Base-by-base conservation (phyloP, 1,284 basidiomycete species). In the Pholiota adiposa region DNA sequence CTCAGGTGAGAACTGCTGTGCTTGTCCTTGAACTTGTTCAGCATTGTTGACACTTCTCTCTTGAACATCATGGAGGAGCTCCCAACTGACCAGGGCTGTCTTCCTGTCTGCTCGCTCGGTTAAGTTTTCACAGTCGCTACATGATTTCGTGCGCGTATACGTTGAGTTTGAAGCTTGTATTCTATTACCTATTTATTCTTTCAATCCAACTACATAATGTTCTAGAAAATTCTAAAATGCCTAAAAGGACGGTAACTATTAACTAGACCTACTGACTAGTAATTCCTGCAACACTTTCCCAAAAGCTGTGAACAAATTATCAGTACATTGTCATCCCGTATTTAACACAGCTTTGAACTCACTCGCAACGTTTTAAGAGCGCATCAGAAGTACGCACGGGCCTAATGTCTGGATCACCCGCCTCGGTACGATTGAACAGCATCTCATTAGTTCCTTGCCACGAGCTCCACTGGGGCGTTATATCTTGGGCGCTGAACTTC, bases 351-450 rank as follows among this genome's bases (percentile, higher is more conserved):
- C 29, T 11, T 31, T 31, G 29, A 1, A 69, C 63, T 65, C 58
- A 69, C 68, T 55, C 56, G 61, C 67, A 69, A 36, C 67, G 64
- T 31, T 61, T 36, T 36, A 68, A 34, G 29, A 70, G 56, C 16
- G 62, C 63, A 16, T 41, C 34, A 0, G 62, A 59, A 0, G 69
- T 72, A n/a, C 50, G 43, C 16, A 67, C 54, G 0, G 67, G 33
- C n/a, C 51, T 49, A 14, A 73, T 63, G 36, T 65, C 66, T 0
- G 71, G 68, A 11, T 34, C 59, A 27, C 63, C 67, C 0, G 56
- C 60, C 19, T 60, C 67, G 4, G 71, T 72, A 59, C 59, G 54
- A 46, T 72, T 72, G 58, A 72, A 72, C 7, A 68, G 23, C 64
- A 69, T 67, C 33, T 71, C 68, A n/a, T 50, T 62, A 8, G 40